These are phyloP conservation scores for Aureobasidium sp. DNA, from an alignment of 2,329 filamentous ascomycete species.

Conservation along the genomic window DNA sequence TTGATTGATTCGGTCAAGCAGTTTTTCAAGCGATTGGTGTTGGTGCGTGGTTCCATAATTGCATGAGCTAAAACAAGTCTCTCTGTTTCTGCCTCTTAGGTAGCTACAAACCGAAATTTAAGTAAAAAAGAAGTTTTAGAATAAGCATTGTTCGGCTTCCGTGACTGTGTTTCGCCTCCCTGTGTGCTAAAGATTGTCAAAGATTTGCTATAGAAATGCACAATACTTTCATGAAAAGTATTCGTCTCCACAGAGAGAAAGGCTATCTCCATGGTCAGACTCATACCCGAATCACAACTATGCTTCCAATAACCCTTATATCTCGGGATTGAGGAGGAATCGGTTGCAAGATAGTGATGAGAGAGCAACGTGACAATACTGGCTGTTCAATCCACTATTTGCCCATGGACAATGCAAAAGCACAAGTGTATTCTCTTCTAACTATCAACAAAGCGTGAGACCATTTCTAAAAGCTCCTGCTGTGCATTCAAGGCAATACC, in stretches of 20 bases:
- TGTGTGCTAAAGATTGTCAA: too few species aligned
- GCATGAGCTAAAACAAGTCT: not conserved
- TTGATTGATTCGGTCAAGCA: not conserved
- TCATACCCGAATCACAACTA: too few species aligned
- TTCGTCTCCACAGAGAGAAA: too few species aligned
- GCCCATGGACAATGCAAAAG: too few species aligned
- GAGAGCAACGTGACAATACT: too few species aligned
- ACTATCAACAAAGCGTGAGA: not conserved
- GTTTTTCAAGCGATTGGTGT: not conserved
- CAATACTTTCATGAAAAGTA: too few species aligned
- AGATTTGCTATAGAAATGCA: too few species aligned
- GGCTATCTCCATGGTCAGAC: too few species aligned
- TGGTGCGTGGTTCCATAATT: not conserved
- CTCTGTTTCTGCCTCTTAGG: not conserved
- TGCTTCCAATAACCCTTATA: too few species aligned
- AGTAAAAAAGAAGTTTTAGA: not conserved
- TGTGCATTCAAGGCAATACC: not conserved
- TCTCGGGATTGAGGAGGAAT: too few species aligned
- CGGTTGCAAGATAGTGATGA: too few species aligned
- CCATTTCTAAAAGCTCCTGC: not conserved
- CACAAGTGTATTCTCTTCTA: not conserved
- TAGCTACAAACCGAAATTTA: not conserved
- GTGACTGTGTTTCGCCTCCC: not conserved
- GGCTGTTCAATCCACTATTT: too few species aligned
- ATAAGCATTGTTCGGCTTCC: not conserved